Evolutionary conservation across 352 stramenopile genomes (phyloP), one percentile per base, ranked within the genome.

Genomic region (Phytophthora sojae): DNA sequence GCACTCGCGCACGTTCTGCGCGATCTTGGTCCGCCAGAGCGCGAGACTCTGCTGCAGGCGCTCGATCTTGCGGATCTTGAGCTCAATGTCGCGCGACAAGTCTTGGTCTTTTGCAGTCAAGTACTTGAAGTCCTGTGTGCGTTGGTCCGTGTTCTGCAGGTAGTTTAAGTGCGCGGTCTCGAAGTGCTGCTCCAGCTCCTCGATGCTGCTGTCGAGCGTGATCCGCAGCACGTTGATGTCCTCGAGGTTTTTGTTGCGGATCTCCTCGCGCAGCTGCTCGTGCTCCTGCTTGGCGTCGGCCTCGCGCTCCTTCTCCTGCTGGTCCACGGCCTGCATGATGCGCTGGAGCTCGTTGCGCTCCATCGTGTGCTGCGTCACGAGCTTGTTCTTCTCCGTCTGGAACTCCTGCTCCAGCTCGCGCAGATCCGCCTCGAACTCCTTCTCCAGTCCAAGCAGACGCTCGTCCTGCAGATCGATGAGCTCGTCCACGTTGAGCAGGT

Each of bases 151-250:
- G 69, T 97, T 98, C 70, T 98, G 86, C 15, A 97, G 61, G 73
- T 97, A 98, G 66, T 93, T 96, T 15, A 98, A 72, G 62, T 98
- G 93, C 7, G 90, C 93, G 1, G 87, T 92, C 80, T 98, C 93
- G 64, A 99, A 98, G 69, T 98, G 84, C 75, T 98, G 88, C 73
- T 98, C 95, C 2, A 99, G 82, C 64, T 98, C 92, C 71, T 98
- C 91, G 54, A 98, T 98, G 65, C 88, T 96, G 64, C 84, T 96
- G 73, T 99, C 95, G 1, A 99, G 79, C 7, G 89, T 96, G 56
- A 97, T 97, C 19, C 93, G 81, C 26, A 99, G 71, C 23, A 97
- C 90, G 71, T 98, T 98, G 37, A 98, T 98, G 56, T 98, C 88
- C 65, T 99, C 96, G 17, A 98, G 65, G 79, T 98, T 98, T 61